Base-by-base conservation (phyloP, 2,329 filamentous ascomycete genomes). In the Ambrosiella cleistominuta region DNA sequence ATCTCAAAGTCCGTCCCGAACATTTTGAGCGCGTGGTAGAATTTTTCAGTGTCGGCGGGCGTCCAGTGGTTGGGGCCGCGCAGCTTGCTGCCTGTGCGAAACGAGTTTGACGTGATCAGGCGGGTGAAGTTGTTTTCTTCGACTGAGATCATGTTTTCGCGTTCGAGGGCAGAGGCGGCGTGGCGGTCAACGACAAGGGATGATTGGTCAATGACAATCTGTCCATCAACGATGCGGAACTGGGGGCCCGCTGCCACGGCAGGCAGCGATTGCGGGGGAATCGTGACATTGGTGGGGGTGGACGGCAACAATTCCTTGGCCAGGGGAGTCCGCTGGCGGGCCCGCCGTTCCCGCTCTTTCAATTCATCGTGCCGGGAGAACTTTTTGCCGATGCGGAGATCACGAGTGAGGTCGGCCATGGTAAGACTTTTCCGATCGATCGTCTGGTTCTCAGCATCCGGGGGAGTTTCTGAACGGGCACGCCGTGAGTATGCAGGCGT, bases 1-100 rank as follows among this genome's bases (percentile, higher is more conserved):
- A 87, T 86, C 67, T 83, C 78, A 66, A 93, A 94, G 66, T 91
- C 86, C 1, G 86, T 91, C 58, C 88, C 88, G 65, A 88, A 90
- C 75, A 84, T 85, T 59, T 75, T 72, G 1, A 94, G 74, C 0
- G 81, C 83, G 36, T 82, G 77, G 72, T 89, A 93, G 70, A 93
- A 93, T 50, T 79, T 74, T 58, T 86, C 82, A 2, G 85, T 91
- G 61, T 83, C 79, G 11, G 79, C 77, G n/a, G 79, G 75, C 54
- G 75, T 80, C 88, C 88, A 94, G 38, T 78, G 74, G 63, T 84
- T 81, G 35, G 78, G 74, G 59, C 81, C 79, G 68, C 78, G 71
- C 66, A 81, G 70, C 66, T 86, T 83, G 65, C 83, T 73, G 27
- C 72, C 71, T 64, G 74, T 75, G 66, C 79, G 75, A 69, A 82